Evolutionary conservation across 2,329 filamentous ascomycete genomes (phyloP).

Genomic region (Colletotrichum siamense): DNA sequence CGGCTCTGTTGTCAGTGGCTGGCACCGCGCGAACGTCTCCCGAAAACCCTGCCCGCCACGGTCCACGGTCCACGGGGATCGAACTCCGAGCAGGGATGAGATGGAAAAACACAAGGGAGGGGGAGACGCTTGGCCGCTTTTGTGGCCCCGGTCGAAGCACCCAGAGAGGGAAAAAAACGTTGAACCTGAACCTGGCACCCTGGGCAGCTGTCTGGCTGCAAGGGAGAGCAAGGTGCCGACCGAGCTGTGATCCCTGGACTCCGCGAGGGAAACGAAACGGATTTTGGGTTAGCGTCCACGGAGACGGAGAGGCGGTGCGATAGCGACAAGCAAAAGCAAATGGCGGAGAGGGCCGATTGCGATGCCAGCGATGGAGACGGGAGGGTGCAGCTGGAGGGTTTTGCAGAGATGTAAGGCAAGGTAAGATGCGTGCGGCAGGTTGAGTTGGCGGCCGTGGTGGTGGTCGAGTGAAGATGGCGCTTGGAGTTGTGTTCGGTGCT

Average conservation of each 20-base stretch:
- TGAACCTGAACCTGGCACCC: constrained; percentile 1
- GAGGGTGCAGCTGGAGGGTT: background rate
- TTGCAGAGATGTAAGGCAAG: background rate
- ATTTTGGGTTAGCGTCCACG: background rate
- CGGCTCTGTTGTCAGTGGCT: constrained; percentile 14
- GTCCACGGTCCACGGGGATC: constrained; percentile 12
- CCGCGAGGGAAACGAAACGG: constrained; percentile 7
- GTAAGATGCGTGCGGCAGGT: background rate
- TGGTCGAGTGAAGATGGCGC: background rate
- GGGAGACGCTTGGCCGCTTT: background rate
- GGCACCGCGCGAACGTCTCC: background rate
- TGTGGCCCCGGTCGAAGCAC: constrained; percentile 3
- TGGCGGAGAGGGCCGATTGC: background rate
- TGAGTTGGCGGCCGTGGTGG: background rate
- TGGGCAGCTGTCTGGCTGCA: background rate
- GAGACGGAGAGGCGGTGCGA: background rate
- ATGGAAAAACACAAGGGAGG: background rate
- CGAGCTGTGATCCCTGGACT: constrained; percentile 8
- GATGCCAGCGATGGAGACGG: background rate
- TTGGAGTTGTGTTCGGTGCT: background rate
- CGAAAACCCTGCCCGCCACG: constrained; percentile 4
- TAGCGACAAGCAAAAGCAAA: background rate
- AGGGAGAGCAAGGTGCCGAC: background rate
- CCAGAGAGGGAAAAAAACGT: background rate
- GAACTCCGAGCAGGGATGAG: constrained; percentile 9